These are phyloP conservation scores for Fusarium nelsonii DNA, from an alignment of 2,329 filamentous ascomycete genomes.

Conservation along the genomic window DNA sequence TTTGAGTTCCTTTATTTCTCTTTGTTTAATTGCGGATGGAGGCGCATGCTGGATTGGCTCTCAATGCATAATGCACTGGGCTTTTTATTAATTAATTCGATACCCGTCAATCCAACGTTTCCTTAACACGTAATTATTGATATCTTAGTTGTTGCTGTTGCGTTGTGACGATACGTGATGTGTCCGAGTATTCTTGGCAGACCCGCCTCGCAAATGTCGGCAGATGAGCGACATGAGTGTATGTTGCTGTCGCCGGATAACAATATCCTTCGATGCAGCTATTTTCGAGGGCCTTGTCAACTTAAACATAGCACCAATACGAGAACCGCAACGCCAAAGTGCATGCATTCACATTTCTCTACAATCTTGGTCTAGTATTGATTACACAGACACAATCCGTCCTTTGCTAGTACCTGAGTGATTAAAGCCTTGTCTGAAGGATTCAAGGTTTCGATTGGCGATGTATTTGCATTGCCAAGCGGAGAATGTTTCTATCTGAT, in stretches of 20 bases:
- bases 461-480: constrained; percentile 7
- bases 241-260: not conserved
- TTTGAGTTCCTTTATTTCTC: constrained; percentile 29
- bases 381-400: not conserved
- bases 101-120: constrained; percentile 49
- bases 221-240: constrained; percentile 22
- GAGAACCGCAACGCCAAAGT: not conserved
- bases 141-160: not conserved
- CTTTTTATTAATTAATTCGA: constrained; percentile 50
- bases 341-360: not conserved
- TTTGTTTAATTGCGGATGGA: constrained; percentile 40
- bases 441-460: constrained; percentile 11
- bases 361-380: not conserved
- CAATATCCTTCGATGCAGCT: not conserved
- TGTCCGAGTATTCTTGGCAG: not conserved
- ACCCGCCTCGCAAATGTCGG: constrained; percentile 17
- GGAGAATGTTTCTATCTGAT: not conserved
- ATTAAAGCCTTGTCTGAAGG: not conserved
- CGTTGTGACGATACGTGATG: not conserved
- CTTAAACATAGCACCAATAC: not conserved
- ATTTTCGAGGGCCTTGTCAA: not conserved
- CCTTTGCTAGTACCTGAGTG: not conserved
- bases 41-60: constrained; percentile 45
- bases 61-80: constrained; percentile 44
- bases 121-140: constrained; percentile 13